Evolutionary conservation across 306 rosid genomes (phyloP), one percentile per base, ranked within the genome.

Genomic region (Gastrolobium bilobum): DNA sequence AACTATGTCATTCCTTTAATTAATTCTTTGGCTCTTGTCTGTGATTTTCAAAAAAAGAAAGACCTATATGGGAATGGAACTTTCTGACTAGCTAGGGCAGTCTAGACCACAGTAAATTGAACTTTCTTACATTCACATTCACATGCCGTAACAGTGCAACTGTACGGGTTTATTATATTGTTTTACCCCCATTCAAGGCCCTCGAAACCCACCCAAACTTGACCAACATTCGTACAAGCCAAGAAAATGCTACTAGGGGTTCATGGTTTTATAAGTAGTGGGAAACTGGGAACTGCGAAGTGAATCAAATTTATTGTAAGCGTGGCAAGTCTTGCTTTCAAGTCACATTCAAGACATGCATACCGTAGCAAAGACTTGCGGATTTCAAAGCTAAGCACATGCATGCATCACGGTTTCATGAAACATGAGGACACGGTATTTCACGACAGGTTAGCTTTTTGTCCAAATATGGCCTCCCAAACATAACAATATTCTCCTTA

Each of bases 171-270:
- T 53, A 79, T 63, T 50, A 64, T 64, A 9, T 4, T 65, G 51
- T 42, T 40, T 20, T 54, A 59, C 20, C 44, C 7, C 48, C 58
- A 74, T 68, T 66, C 30, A 51, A 76, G 48, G 71, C 42, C 57
- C 73, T 83, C 59, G 80, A 72, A 83, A 63, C 60, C 47, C 51
- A 67, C 76, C 68, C 77, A 78, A 66, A 67, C 26, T 31, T 29
- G 46, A 79, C 81, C 86, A 75, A 78, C 86, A 83, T 83, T 78
- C 81, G 58, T 73, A 76, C 79, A 72, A 47, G 79, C 68, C 79
- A 77, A 77, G 79, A 63, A 71, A 76, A 82, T 38, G 62, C 4
- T n/a, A 59, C 34, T 14, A 51, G 14, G 14, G n/a, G 10, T 65
- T 83, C 10, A 63, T 71, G 75, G 10, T 56, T 53, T 31, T 53